Conservation (phyloP, 1,284 basidiomycete species). For the Schizophyllum commune region DNA sequence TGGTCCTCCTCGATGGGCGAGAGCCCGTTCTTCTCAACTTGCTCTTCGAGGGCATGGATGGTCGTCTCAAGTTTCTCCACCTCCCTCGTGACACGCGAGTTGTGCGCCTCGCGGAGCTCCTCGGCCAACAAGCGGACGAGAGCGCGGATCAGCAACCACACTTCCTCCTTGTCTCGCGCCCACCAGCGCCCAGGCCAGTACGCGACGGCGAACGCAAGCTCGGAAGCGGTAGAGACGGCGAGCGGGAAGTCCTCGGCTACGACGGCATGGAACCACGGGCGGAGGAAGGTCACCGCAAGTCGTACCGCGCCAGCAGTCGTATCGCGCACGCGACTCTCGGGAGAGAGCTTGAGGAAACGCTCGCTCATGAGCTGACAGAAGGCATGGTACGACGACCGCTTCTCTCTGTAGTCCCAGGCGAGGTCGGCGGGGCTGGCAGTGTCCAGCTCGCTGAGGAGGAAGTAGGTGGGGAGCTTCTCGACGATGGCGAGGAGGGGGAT, state of each 20-base stretch:
- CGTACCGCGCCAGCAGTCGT: conserved; percentile 59
- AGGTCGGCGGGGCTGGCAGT: conserved; percentile 32
- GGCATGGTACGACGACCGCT: conserved; percentile 53
- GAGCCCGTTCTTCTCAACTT: neutral
- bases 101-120: neutral
- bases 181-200: conserved; percentile 44
- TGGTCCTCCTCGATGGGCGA: neutral
- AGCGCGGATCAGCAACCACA: neutral
- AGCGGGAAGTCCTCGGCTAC: conserved; percentile 40
- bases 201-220: conserved; percentile 52
- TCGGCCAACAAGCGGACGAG: neutral
- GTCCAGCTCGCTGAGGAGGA: conserved; percentile 28
- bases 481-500: conserved; percentile 58
- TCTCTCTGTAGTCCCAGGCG: conserved; percentile 53
- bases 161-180: neutral
- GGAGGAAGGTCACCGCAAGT: conserved; percentile 55
- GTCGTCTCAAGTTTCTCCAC: neutral
- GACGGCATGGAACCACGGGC: conserved; percentile 55
- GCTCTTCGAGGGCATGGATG: neutral
- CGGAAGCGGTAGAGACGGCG: conserved; percentile 40
- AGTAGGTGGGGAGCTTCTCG: conserved; percentile 62
- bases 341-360: conserved; percentile 46
- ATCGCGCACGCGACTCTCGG: conserved; percentile 50
- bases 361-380: conserved; percentile 65
- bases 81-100: neutral